A percentile compares a stretch with the other conserved stretches of the same genome.
phyloP scores from a whole-genome alignment of 176 grass and related monocot species.

The Bromus sterilis region DNA sequence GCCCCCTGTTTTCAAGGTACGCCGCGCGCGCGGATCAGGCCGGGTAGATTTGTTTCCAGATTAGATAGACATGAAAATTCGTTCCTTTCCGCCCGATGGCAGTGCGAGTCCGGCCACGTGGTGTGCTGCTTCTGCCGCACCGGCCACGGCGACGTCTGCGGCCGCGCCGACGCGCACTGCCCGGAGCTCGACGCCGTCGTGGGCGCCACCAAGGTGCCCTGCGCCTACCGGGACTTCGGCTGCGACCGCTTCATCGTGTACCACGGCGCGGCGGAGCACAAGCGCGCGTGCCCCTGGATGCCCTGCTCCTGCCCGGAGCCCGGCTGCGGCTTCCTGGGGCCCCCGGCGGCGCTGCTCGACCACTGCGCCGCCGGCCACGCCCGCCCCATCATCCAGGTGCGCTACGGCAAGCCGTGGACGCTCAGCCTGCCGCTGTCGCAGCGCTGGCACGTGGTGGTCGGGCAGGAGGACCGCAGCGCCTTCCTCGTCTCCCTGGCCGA shows the following conservation, averaged over 20 bases:
- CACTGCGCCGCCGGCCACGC: background rate
- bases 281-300: background rate
- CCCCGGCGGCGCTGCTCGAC: background rate
- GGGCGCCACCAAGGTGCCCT: background rate
- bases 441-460: background rate
- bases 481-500: background rate
- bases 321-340: background rate
- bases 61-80: too few relatives aligned
- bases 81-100: background rate
- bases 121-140: background rate
- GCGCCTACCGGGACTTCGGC: background rate
- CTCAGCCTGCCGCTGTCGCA: background rate
- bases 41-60: background rate
- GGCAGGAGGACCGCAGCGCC: background rate
- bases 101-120: constrained; percentile 4
- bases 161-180: background rate
- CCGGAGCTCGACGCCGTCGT: background rate
- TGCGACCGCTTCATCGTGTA: background rate
- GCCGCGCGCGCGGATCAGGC: too few relatives aligned
- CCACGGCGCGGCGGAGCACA: background rate
- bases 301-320: constrained; percentile 2
- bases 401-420: background rate
- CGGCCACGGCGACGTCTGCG: background rate
- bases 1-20: constrained; percentile 18
- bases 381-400: background rate